Conservation (phyloP, 2,329 filamentous ascomycete species). For the Xylaria sp. region DNA sequence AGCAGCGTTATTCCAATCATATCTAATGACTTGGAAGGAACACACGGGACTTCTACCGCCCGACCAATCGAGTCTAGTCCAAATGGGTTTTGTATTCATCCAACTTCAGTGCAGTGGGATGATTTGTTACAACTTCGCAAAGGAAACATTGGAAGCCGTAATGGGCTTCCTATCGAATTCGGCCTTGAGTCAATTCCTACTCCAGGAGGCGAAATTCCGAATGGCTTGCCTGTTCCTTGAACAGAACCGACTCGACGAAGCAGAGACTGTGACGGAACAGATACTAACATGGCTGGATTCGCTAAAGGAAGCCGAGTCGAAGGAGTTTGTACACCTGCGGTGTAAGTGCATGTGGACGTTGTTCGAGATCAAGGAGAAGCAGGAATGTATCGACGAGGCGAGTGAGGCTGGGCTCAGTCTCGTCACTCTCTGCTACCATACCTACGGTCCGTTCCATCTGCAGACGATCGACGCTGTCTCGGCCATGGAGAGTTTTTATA, state of each 20-base stretch:
- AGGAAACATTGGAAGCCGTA: constrained; percentile 21
- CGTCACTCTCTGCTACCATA: constrained; percentile 20
- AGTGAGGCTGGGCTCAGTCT: constrained; percentile 21
- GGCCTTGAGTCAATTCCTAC: constrained; percentile 23
- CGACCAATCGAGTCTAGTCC: constrained; percentile 22
- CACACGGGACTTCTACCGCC: constrained; percentile 20
- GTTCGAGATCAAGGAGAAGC: constrained; percentile 26
- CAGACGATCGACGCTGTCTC: constrained; percentile 29
- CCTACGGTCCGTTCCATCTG: constrained; percentile 26
- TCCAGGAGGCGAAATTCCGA: constrained; percentile 27
- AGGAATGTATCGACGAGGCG: constrained; percentile 21
- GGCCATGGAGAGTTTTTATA: constrained; percentile 23
- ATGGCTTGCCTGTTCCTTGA: constrained; percentile 22
- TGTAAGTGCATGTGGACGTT: constrained; percentile 26
- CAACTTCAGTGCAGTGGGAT: constrained; percentile 28
- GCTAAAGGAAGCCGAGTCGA: constrained; percentile 1
- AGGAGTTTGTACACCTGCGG: constrained; percentile 21
- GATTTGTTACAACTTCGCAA: constrained; percentile 23
- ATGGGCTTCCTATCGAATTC: constrained; percentile 14
- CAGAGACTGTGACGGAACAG: constrained; percentile 18
- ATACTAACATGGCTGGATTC: constrained; percentile 25
- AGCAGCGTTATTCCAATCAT: constrained; percentile 26
- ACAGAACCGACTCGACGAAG: constrained; percentile 21
- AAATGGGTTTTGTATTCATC: constrained; percentile 29
- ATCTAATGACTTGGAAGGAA: constrained; percentile 25